A percentile compares a stretch with the other conserved stretches of the same genome.
These are phyloP conservation scores for Davidsoniella virescens DNA, from an alignment of 2,329 filamentous ascomycete species.

Conservation along the genomic window DNA sequence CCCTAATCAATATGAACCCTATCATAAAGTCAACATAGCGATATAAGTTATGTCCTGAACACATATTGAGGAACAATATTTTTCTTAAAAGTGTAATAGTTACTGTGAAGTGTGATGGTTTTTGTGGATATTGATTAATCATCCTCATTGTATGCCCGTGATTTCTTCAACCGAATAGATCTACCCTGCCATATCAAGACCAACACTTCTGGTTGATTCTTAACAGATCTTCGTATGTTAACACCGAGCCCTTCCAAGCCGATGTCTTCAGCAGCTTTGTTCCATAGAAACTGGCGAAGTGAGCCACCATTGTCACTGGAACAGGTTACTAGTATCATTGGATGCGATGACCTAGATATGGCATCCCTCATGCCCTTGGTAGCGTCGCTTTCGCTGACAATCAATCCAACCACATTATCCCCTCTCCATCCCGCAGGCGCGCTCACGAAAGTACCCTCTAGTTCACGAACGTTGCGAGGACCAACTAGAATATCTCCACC, in stretches of 20 bases:
- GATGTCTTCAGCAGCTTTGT: constrained; percentile 41
- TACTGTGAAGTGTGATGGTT: too few species aligned
- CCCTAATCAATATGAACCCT: too few species aligned
- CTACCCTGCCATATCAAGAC: constrained; percentile 35
- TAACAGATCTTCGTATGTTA: constrained; percentile 25
- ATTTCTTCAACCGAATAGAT: background rate
- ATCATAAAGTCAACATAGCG: too few species aligned
- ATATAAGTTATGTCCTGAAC: too few species aligned
- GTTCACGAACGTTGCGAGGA: constrained; percentile 51
- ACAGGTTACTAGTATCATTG: constrained; percentile 56
- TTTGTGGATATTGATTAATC: too few species aligned
- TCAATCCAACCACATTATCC: constrained; percentile 47
- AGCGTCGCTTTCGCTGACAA: constrained; percentile 52
- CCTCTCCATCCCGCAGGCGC: constrained; percentile 60
- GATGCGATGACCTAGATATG: constrained; percentile 47
- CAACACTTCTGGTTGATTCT: constrained; percentile 24
- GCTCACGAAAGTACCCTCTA: constrained; percentile 61
- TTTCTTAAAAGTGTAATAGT: too few species aligned
- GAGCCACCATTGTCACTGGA: constrained; percentile 31
- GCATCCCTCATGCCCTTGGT: constrained; percentile 67
- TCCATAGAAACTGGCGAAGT: constrained; percentile 59
- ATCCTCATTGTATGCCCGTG: background rate
- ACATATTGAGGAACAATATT: too few species aligned
- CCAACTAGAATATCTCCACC: constrained; percentile 33
- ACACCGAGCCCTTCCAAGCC: constrained; percentile 46